phyloP scores from a whole-genome alignment of 164 flowering plant species.

The Piper betle region DNA sequence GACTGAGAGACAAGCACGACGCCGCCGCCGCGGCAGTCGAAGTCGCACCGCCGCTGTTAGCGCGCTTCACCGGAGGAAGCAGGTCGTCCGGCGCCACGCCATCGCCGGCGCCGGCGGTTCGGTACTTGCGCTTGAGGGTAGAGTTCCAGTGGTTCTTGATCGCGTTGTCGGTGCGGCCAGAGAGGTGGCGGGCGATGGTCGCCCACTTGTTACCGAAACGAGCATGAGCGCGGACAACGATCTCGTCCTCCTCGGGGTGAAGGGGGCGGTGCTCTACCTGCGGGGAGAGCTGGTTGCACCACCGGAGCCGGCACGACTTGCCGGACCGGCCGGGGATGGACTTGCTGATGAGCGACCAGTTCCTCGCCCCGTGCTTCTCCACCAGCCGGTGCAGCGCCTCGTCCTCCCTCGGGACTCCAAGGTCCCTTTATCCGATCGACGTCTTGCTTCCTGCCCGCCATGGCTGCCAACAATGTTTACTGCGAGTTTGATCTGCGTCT shows the following conservation, averaged over 20 bases:
- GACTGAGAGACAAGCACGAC: slow-evolving; percentile 21
- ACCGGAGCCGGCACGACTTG: slow-evolving; percentile 78
- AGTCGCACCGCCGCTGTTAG: background rate
- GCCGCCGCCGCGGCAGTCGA: no score
- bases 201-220: no score
- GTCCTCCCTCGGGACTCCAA: slow-evolving; percentile 95
- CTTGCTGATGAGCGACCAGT: slow-evolving; percentile 84
- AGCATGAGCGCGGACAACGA: slow-evolving; percentile 57
- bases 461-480: no score
- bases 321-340: slow-evolving; percentile 88
- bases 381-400: no score
- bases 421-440: slow-evolving; percentile 92
- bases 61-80: slow-evolving; percentile 33
- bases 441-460: slow-evolving; percentile 16
- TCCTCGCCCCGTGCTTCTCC: slow-evolving; percentile 60
- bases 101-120: slow-evolving; percentile 86
- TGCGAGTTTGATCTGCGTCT: no score
- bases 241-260: slow-evolving; percentile 61
- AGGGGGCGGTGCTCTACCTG: slow-evolving; percentile 74
- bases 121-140: no score
- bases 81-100: slow-evolving; percentile 62
- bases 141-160: no score
- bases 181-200: no score
- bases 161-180: no score
- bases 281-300: slow-evolving; percentile 93